Evolutionary conservation across 306 rosid species (phyloP).

Genomic region (Echinosophora koreensis): DNA sequence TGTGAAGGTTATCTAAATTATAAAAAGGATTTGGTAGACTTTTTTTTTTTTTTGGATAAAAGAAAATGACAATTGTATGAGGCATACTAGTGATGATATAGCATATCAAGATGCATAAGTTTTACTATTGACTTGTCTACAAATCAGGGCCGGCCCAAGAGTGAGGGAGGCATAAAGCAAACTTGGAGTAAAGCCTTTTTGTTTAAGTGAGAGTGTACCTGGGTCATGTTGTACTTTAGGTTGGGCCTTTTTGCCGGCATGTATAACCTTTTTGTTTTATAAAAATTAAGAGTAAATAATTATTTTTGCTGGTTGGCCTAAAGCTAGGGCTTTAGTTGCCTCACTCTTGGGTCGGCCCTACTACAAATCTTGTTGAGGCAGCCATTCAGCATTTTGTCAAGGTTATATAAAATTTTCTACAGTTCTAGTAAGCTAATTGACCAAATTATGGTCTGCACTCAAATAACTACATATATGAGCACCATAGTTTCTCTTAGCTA

Average conservation of each 20-base stretch:
- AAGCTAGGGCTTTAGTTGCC: too few species aligned
- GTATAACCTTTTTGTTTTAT: too few species aligned
- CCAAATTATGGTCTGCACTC: constrained; percentile 15
- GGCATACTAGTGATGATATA: constrained; percentile 27
- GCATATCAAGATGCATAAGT: constrained; percentile 19
- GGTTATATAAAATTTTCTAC: constrained; percentile 1
- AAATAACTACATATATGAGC: background rate
- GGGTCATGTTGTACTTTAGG: too few species aligned
- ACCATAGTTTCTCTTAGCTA: constrained; percentile 1
- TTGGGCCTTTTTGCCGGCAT: too few species aligned
- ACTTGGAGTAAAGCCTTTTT: too few species aligned
- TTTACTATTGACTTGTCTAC: too few species aligned
- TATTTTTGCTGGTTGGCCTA: too few species aligned
- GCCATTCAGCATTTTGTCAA: constrained; percentile 9
- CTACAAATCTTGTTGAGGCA: background rate
- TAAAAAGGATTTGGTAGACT: background rate
- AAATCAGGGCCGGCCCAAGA: too few species aligned
- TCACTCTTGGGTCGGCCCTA: too few species aligned
- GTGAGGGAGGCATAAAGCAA: too few species aligned
- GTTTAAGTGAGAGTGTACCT: too few species aligned
- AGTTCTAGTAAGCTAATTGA: constrained; percentile 14
- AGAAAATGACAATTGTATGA: background rate
- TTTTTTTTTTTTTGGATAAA: background rate
- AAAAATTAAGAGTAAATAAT: too few species aligned
- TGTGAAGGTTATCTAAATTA: background rate